Evolutionary conservation across 306 rosid species (phyloP).

Genomic region (Macrotyloma uniflorum): DNA sequence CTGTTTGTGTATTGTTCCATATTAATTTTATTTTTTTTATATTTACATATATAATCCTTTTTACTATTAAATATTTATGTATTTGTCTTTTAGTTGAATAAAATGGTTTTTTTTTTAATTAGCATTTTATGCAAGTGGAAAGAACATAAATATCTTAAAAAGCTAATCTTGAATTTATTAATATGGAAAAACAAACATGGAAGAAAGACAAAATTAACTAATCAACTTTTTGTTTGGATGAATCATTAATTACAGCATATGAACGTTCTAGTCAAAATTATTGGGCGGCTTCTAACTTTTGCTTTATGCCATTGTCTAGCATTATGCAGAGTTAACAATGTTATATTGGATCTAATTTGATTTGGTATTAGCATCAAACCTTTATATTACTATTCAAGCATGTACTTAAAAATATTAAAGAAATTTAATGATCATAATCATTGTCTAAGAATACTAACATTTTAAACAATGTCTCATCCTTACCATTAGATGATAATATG

Average conservation of each 20-base stretch:
- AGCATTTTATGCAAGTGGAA: too few relatives aligned
- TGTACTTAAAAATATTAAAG: background rate
- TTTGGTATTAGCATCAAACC: background rate
- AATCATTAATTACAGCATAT: background rate
- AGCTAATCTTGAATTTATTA: too few relatives aligned
- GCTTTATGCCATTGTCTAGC: background rate
- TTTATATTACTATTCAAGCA: background rate
- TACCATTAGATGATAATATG: background rate
- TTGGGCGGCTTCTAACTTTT: background rate
- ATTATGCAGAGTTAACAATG: background rate
- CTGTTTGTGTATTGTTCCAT: too few relatives aligned
- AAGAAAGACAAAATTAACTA: background rate
- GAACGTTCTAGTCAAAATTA: background rate
- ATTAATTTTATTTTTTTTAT: too few relatives aligned
- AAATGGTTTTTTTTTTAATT: too few relatives aligned
- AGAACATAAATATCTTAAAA: too few relatives aligned
- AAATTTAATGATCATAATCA: background rate
- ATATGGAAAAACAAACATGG: background rate
- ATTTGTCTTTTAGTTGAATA: too few relatives aligned
- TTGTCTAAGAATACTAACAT: background rate
- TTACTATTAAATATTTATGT: too few relatives aligned
- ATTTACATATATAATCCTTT: too few relatives aligned
- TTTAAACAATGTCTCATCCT: background rate
- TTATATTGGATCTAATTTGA: background rate
- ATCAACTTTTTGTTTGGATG: background rate